Evolutionary conservation across 2,329 filamentous ascomycete genomes (phyloP).

Genomic region (Neocatenulostroma microsporum): DNA sequence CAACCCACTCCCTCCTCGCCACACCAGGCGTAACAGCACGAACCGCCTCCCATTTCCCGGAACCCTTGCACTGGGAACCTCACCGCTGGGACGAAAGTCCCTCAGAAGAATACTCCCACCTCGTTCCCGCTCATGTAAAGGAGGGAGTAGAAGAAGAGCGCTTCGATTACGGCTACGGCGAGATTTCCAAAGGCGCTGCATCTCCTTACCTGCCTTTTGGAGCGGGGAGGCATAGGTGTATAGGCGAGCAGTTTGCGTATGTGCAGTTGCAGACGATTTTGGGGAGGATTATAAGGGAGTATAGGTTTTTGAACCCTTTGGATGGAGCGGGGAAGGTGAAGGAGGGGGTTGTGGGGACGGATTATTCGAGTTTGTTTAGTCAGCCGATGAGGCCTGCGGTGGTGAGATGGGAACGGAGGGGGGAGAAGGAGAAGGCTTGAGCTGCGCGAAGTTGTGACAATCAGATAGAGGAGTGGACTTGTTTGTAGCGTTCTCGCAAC

Average conservation of each 20-base stretch:
- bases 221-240: conserved; percentile 85
- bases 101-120: conserved; percentile 27
- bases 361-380: conserved; percentile 52
- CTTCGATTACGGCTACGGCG: conserved; percentile 87
- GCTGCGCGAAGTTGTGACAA: no score
- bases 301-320: no score
- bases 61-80: conserved; percentile 77
- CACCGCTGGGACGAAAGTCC: conserved; percentile 75
- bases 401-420: conserved; percentile 70
- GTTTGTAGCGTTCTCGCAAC: no score
- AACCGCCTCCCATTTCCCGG: conserved; percentile 68
- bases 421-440: conserved; percentile 25
- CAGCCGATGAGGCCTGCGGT: conserved; percentile 41
- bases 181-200: conserved; percentile 81
- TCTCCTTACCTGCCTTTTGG: conserved; percentile 93
- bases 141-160: conserved; percentile 48
- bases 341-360: conserved; percentile 64
- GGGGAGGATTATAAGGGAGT: conserved; percentile 64
- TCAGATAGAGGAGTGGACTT: no score
- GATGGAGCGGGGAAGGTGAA: no score
- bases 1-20: conserved; percentile 71
- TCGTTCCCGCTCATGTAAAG: conserved; percentile 23
- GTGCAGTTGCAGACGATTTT: conserved; percentile 82
- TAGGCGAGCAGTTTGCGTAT: conserved; percentile 94
- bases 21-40: conserved; percentile 75